Evolutionary conservation across 371 early-diverging fungal species (phyloP).

Genomic region (Mucor circinelloides): DNA sequence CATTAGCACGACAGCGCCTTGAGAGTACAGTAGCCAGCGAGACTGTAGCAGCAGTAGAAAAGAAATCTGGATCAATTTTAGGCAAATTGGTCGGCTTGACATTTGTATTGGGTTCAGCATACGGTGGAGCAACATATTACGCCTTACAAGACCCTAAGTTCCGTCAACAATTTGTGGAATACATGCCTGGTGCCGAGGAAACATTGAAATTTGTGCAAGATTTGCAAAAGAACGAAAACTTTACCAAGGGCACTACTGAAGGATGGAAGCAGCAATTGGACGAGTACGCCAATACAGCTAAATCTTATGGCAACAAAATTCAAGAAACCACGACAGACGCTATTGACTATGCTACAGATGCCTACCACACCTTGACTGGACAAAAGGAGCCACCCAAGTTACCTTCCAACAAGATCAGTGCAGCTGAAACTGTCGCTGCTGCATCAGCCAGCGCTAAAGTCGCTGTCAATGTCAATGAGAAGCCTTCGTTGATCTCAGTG

Average conservation of each 20-base stretch:
- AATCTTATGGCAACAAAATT: slow-evolving; percentile 17
- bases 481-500: background rate
- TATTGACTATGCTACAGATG: slow-evolving; percentile 26
- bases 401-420: background rate
- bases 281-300: slow-evolving; percentile 22
- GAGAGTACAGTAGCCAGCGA: slow-evolving; percentile 17
- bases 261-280: slow-evolving; percentile 19
- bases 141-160: slow-evolving; percentile 48
- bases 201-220: slow-evolving; percentile 26
- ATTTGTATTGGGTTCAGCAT: slow-evolving; percentile 29
- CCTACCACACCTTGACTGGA: slow-evolving; percentile 29
- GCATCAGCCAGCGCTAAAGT: background rate
- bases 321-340: slow-evolving; percentile 26
- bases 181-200: slow-evolving; percentile 18
- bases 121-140: slow-evolving; percentile 45
- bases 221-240: slow-evolving; percentile 18
- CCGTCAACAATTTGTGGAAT: slow-evolving; percentile 42
- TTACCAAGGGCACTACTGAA: background rate
- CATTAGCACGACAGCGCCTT: slow-evolving; percentile 6
- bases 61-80: slow-evolving; percentile 21
- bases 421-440: background rate
- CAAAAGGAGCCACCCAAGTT: slow-evolving; percentile 16
- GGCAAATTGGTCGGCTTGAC: slow-evolving; percentile 38
- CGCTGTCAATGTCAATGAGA: slow-evolving; percentile 3
- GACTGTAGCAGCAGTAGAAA: background rate